Evolutionary conservation across 371 early-diverging fungal genomes (phyloP).

Genomic region (Mucor indicus): DNA sequence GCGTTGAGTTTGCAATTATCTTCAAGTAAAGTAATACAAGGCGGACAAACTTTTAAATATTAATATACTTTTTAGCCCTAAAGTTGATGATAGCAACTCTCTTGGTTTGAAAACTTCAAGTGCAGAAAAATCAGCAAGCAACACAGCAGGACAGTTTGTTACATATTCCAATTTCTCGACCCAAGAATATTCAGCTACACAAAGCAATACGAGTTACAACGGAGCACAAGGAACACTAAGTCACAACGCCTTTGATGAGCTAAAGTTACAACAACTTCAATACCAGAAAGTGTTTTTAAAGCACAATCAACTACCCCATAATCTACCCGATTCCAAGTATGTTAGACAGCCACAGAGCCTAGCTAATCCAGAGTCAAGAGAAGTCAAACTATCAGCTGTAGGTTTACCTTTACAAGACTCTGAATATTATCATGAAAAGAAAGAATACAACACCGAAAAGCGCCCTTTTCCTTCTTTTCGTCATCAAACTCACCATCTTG

Average conservation of each 20-base stretch:
- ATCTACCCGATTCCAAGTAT: neutral
- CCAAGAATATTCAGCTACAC: constrained; percentile 17
- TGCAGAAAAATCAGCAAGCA: neutral
- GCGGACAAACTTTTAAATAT: neutral
- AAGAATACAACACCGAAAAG: neutral
- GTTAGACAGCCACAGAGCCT: neutral
- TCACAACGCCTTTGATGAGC: constrained; percentile 19
- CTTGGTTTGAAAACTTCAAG: constrained; percentile 21
- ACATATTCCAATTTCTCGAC: constrained; percentile 22
- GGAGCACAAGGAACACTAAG: constrained; percentile 11
- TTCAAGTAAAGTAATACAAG: constrained; percentile 11
- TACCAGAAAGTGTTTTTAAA: constrained; percentile 25
- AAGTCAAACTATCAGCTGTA: constrained; percentile 6
- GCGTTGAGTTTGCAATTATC: constrained; percentile 10
- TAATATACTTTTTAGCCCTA: constrained; percentile 10
- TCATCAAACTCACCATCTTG: constrained; percentile 12
- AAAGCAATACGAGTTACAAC: neutral
- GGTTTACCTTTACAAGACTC: constrained; percentile 11
- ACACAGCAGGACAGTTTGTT: constrained; percentile 2
- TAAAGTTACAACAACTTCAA: constrained; percentile 25
- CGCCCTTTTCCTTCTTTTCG: constrained; percentile 1
- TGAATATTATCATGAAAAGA: neutral
- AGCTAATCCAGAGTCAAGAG: constrained; percentile 1
- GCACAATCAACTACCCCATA: constrained; percentile 15
- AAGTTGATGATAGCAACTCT: constrained; percentile 9